phyloP scores from a whole-genome alignment of 768 basidiomycete species.

The Collybia mongolica region DNA sequence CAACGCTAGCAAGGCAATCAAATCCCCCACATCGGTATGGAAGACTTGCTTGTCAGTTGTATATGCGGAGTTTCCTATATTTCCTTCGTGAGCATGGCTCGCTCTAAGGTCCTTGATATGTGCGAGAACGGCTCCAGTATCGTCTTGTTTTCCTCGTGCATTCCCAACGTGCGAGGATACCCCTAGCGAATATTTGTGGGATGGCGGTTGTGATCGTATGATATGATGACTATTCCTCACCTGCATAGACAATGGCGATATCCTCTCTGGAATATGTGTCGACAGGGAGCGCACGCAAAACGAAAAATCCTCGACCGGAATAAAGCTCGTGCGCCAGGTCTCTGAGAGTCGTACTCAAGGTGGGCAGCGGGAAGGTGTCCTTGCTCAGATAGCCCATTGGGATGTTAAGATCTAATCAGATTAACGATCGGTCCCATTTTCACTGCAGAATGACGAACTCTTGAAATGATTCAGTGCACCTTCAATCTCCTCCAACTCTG shows the following conservation, averaged over 20 bases:
- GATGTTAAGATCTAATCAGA: slow-evolving; percentile 21
- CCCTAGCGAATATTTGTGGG: slow-evolving; percentile 22
- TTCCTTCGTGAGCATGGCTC: slow-evolving; percentile 39
- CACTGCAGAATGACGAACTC: slow-evolving; percentile 18
- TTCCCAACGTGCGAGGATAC: slow-evolving; percentile 46
- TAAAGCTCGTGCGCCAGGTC: slow-evolving; percentile 41
- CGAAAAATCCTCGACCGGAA: slow-evolving; percentile 47
- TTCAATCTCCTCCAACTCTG: slow-evolving; percentile 37
- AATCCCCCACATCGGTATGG: slow-evolving; percentile 46
- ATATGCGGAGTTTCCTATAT: slow-evolving; percentile 43
- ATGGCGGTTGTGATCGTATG: neutral
- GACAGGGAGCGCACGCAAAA: slow-evolving; percentile 42
- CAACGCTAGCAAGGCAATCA: slow-evolving; percentile 42
- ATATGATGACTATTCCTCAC: slow-evolving; percentile 17
- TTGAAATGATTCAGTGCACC: slow-evolving; percentile 37
- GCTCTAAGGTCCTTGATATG: slow-evolving; percentile 47
- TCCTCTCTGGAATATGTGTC: slow-evolving; percentile 39
- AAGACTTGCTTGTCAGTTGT: slow-evolving; percentile 50
- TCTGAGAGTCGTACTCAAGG: slow-evolving; percentile 31
- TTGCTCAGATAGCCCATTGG: slow-evolving; percentile 32
- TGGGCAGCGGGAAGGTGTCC: slow-evolving; percentile 43
- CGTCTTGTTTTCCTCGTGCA: slow-evolving; percentile 43
- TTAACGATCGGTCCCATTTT: neutral
- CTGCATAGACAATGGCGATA: slow-evolving; percentile 41
- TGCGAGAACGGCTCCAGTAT: slow-evolving; percentile 39